A percentile compares a stretch with the other conserved stretches of the same genome.
phyloP scores from a whole-genome alignment of 331 rosid species.

The Telfairia occidentalis region DNA sequence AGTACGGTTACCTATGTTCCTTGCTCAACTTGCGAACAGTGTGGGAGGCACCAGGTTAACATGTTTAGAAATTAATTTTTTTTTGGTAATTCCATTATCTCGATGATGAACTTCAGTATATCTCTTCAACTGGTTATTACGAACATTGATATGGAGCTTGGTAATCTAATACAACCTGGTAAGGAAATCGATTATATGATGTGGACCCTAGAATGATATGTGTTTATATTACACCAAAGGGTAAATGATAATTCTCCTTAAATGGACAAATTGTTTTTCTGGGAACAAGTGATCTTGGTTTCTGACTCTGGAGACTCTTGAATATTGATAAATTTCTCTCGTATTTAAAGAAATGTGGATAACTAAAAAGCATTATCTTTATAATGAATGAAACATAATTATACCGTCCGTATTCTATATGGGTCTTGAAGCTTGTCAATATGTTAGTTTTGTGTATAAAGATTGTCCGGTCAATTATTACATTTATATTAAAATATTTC shows the following conservation, averaged over 20 bases:
- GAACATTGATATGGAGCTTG: not conserved
- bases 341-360: not conserved
- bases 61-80: not conserved
- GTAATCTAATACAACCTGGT: not conserved
- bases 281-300: not conserved
- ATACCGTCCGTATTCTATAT: not conserved
- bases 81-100: too few relatives aligned
- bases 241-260: not conserved
- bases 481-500: not conserved
- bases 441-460: not conserved
- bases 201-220: not conserved
- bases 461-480: not conserved
- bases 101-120: too few relatives aligned
- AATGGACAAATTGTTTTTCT: not conserved
- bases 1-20: constrained; percentile 95
- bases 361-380: not conserved
- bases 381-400: not conserved
- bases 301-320: not conserved
- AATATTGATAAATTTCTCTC: not conserved
- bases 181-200: not conserved
- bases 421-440: not conserved
- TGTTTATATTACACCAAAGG: not conserved
- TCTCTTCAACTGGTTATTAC: not conserved
- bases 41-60: constrained; percentile 84
- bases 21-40: constrained; percentile 65